phyloP scores from a whole-genome alignment of 768 basidiomycete species.

The Rhizopogon salebrosus region DNA sequence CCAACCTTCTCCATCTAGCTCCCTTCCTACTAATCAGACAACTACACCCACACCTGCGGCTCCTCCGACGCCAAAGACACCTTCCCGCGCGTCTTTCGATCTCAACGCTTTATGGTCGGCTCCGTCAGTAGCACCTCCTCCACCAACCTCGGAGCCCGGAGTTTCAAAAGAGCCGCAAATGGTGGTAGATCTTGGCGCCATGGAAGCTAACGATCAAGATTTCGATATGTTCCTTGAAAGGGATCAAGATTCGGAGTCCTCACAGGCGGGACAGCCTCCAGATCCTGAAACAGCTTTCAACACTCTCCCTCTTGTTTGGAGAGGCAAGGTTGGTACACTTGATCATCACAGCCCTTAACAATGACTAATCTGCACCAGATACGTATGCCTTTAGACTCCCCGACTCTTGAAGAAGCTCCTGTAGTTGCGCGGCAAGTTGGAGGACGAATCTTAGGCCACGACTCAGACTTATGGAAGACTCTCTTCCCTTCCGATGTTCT shows the following conservation, averaged over 20 bases:
- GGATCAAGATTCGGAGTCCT: conserved; percentile 34
- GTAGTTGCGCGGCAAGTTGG: conserved; percentile 77
- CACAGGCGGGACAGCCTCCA: conserved; percentile 18
- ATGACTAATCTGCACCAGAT: conserved; percentile 41
- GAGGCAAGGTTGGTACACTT: conserved; percentile 53
- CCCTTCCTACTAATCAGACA: conserved; percentile 11
- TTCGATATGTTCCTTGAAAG: conserved; percentile 84
- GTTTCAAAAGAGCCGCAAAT: conserved; percentile 29
- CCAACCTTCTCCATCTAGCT: conserved; percentile 45
- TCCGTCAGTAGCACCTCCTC: conserved; percentile 29
- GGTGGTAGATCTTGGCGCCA: conserved; percentile 32
- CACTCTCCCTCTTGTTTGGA: conserved; percentile 62
- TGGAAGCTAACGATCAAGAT: conserved; percentile 66
- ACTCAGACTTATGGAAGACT: conserved; percentile 66
- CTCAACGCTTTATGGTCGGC: conserved; percentile 68
- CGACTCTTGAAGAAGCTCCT: conserved; percentile 58
- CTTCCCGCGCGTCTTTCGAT: conserved; percentile 57
- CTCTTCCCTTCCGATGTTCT: conserved; percentile 69
- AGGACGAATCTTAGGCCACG: conserved; percentile 53
- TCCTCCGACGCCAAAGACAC: conserved; percentile 27
- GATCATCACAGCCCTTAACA: background rate
- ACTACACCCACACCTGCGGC: conserved; percentile 20
- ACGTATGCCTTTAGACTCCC: conserved; percentile 75
- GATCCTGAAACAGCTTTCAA: conserved; percentile 49
- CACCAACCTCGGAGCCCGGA: conserved; percentile 18